phyloP scores from a whole-genome alignment of 1,139 yeast genomes.

The Blastobotrys elegans region DNA sequence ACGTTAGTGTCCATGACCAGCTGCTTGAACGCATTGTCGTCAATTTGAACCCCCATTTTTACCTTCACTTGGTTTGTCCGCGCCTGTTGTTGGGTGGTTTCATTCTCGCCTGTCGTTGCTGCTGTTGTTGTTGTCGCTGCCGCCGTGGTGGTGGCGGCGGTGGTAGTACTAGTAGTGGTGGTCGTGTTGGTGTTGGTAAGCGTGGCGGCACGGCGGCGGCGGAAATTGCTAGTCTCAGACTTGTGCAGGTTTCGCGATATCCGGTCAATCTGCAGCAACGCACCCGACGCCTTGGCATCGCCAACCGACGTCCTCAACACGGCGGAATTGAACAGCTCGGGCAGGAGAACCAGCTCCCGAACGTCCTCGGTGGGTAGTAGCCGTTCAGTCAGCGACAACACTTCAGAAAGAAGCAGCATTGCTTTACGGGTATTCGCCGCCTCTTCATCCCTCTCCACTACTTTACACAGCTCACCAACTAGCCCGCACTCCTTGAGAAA shows the following conservation, averaged over 20 bases:
- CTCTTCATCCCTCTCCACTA: conserved; percentile 46
- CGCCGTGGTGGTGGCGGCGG: too few relatives aligned
- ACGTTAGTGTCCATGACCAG: conserved; percentile 67
- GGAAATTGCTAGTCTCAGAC: conserved; percentile 8
- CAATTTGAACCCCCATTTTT: conserved; percentile 50
- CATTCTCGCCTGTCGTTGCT: not conserved
- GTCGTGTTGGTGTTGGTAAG: not conserved
- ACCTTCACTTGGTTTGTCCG: conserved; percentile 37
- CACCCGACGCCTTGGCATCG: conserved; percentile 28
- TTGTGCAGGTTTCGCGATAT: conserved; percentile 41
- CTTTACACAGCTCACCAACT: conserved; percentile 43
- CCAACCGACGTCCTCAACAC: conserved; percentile 17
- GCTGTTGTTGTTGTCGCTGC: too few relatives aligned
- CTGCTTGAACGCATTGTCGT: conserved; percentile 65
- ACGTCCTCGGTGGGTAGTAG: conserved; percentile 45
- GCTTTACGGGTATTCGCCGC: conserved; percentile 53
- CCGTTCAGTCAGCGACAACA: conserved; percentile 50
- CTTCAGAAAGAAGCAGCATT: conserved; percentile 56
- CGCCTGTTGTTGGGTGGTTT: not conserved
- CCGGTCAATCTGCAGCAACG: conserved; percentile 44
- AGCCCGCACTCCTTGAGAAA: conserved; percentile 52
- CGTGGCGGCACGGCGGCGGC: not conserved
- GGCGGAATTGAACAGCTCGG: conserved; percentile 33
- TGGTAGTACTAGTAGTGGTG: too few relatives aligned
- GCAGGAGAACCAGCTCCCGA: conserved; percentile 28